Evolutionary conservation across 176 grass and related monocot genomes (phyloP), one percentile per base, ranked within the genome.

Genomic region (Musa beccarii): DNA sequence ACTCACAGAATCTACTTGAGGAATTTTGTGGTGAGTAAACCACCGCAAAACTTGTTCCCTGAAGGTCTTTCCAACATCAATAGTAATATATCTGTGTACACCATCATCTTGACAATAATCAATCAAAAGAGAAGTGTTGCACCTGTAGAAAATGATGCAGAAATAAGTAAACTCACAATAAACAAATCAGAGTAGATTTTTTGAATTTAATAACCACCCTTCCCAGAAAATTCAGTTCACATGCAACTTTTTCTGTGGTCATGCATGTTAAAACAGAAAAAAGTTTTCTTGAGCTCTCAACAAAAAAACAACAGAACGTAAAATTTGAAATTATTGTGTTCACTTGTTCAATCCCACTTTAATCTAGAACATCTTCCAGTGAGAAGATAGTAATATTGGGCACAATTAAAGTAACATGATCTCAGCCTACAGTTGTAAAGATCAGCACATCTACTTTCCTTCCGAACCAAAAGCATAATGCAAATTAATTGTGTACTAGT

Each of bases 101-200:
- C 76, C 84, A 56, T 85, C 86, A 83, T 87, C 86, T 82, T 87
- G 88, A 72, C 82, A 84, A 79, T 91, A 98, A 56, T 98, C 94
- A 89, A 98, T 98, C 86, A 98, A 81, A 82, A 98, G 84, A 76
- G 90, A 98, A 72, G 94, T 98, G 79, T 93, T 93, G 66, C 94
- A 93, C 82, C 93, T 96, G 83, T 57, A 85, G 23, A 70, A 51
- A 50, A 13, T n/a, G 16, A 69, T 69, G 25, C 43, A 69, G 24
- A 14, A 69, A n/a, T 70, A 2, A 70, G 49, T 17, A 70, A 51
- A 51, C 0, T 43, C 34, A 43, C 0, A 43, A 43, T 43, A 43
- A 43, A 43, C 34, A 43, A 43, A 43, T 43, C 34, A 43, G 34
- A 43, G 34, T 6, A 43, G 3, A 43, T 43, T 43, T 43, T 43